Evolutionary conservation across 352 stramenopile genomes (phyloP), one percentile per base, ranked within the genome.

Genomic region (Phytophthora pseudosyringae): DNA sequence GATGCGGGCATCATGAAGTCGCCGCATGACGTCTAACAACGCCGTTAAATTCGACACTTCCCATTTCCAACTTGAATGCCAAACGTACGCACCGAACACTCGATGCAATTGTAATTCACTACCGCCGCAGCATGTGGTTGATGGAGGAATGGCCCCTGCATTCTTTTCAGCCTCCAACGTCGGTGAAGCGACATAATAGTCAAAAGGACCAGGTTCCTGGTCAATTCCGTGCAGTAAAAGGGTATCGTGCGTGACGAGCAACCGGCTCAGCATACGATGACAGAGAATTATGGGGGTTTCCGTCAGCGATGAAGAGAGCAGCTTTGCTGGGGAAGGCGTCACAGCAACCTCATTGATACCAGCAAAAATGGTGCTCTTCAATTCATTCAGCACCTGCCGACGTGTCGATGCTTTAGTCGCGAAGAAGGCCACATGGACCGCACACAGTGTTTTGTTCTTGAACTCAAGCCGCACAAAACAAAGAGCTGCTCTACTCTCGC

Each of bases 31-130:
- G 32, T 82, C 69, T 25, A 89, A 52, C 21, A 93, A 49, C 13
- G 85, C 71, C 7, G 59, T 51, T 12, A 80, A 57, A n/a, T 78
- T 91, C 9, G 72, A 28, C 32, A 96, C 71, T 63, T 91, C 73
- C 88, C 88, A 96, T 41, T 81, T 81, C 87, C 86, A 96, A 52
- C 82, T 93, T 12, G 83, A 89, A 60, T 94, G 85, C 88, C 88
- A 96, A 69, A 96, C 91, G 45, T 94, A 95, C 3, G 88, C 79
- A 26, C 86, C 85, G 67, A 95, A 96, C 4, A 95, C 85, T 61
- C 78, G 88, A 21, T 79, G 79, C 16, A 91, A 55, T 51, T 86
- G 78, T 11, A 96, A 48, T 29, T 94, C 86, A 67, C 80, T 93
- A 28, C 88, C 88, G 7, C 84, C 86, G 40, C 88, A 96, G 47